Conservation (phyloP, 2,329 filamentous ascomycete genomes). For the Nannizziopsis arthrosporioides region DNA sequence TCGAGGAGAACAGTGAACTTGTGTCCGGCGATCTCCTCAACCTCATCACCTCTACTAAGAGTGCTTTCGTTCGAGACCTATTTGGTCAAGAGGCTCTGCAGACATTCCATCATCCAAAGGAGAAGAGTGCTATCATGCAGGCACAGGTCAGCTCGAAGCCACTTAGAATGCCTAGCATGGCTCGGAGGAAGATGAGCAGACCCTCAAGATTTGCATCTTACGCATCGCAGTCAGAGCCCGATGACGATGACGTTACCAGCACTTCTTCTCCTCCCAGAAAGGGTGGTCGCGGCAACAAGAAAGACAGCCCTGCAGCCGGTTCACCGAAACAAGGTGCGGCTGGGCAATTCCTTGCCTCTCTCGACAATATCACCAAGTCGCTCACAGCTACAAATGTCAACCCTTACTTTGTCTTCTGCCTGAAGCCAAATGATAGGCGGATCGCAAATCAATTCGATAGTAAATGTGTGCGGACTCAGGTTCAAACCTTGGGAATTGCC, state of each 20-base stretch:
- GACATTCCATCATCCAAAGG: conserved; percentile 84
- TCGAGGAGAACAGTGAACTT: conserved; percentile 93
- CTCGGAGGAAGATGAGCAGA: conserved; percentile 59
- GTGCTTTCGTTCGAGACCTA: conserved; percentile 74
- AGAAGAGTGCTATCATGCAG: conserved; percentile 84
- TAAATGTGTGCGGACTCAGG: conserved; percentile 89
- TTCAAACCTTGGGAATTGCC: conserved; percentile 90
- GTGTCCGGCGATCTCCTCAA: conserved; percentile 95
- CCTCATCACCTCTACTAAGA: conserved; percentile 77
- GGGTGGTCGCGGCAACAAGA: conserved; percentile 20
- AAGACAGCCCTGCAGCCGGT: conserved; percentile 26
- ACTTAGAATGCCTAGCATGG: conserved; percentile 82
- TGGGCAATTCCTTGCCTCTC: conserved; percentile 76
- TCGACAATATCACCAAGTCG: conserved; percentile 84
- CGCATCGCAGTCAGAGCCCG: conserved; percentile 16
- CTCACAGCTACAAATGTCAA: conserved; percentile 74
- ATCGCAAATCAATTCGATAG: conserved; percentile 99
- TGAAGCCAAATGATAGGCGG: conserved; percentile 92
- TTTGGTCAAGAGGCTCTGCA: conserved; percentile 95
- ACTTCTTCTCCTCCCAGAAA: conserved; percentile 19
- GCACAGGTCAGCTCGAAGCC: conserved; percentile 94
- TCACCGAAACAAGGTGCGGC: conserved; percentile 65
- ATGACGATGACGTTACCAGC: conserved; percentile 18
- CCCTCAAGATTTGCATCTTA: conserved; percentile 34
- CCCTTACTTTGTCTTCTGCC: conserved; percentile 88